Conservation (phyloP, 352 stramenopile genomes). For the Phytophthora pluvialis region DNA sequence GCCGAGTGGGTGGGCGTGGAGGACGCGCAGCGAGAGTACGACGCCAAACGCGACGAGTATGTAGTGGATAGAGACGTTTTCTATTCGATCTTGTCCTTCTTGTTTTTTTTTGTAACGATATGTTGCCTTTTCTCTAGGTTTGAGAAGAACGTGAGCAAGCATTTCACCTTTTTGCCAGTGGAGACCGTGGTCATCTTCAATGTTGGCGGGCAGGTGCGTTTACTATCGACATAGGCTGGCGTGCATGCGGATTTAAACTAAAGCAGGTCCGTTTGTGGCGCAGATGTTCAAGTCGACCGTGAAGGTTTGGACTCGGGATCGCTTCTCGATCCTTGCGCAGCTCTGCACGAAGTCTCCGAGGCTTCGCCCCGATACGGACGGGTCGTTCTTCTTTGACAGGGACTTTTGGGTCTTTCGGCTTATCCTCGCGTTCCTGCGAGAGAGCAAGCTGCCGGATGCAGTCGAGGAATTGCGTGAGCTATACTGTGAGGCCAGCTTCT, state of each 20-base stretch:
- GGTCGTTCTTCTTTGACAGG: conserved; percentile 76
- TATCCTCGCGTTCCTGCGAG: conserved; percentile 70
- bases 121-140: conserved; percentile 43
- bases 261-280: not conserved
- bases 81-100: not conserved
- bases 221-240: not conserved
- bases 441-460: conserved; percentile 62
- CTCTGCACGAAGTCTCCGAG: conserved; percentile 72
- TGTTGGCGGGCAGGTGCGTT: conserved; percentile 58
- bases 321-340: conserved; percentile 84
- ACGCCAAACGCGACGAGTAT: conserved; percentile 66
- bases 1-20: conserved; percentile 73
- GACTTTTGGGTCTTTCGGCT: conserved; percentile 81
- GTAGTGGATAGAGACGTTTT: not conserved
- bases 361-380: conserved; percentile 55
- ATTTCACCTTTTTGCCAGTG: conserved; percentile 58
- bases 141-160: conserved; percentile 57
- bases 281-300: conserved; percentile 80
- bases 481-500: conserved; percentile 83
- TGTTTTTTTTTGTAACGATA: not conserved
- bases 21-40: conserved; percentile 68
- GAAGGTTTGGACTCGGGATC: conserved; percentile 74
- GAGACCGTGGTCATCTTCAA: conserved; percentile 76
- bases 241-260: not conserved
- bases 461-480: conserved; percentile 73